Evolutionary conservation across 257 asterid genomes (phyloP), one percentile per base, ranked within the genome.

Genomic region (Solanum dulcamara): DNA sequence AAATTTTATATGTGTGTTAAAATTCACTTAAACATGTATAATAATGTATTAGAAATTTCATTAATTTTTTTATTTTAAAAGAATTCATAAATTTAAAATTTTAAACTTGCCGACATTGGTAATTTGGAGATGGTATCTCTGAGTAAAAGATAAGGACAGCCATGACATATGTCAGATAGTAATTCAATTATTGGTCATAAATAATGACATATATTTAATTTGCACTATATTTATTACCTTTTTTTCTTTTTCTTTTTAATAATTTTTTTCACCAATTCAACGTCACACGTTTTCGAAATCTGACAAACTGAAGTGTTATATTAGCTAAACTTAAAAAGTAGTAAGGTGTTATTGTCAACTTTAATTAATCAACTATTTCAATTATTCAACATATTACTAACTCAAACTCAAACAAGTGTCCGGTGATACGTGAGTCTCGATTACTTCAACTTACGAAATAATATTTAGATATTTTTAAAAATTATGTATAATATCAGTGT

Each of bases 401-500:
- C 70, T 62, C 20, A 62, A 62, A 62, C 4, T 62, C 4, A 62
- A 7, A 11, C 37, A 62, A 62, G 18, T 62, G 70, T 55, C 22
- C 1, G 12, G 12, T 55, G n/a, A n/a, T n/a, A n/a, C n/a, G n/a
- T n/a, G n/a, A n/a, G n/a, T n/a, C n/a, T n/a, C n/a, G n/a, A n/a
- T n/a, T n/a, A n/a, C 26, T 20, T 55, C 0, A 22, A n/a, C 0
- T n/a, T n/a, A 57, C 13, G 20, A 55, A 55, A 22, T 8, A 3
- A 51, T 20, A 51, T 7, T 55, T 8, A 55, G 11, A 20, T 55
- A 20, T 9, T 37, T 37, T 38, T 6, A 0, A 38, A 38, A 37
- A 38, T 7, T 38, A 2, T 38, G 7, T 38, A 38, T 38, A 38
- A 0, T 0, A 0, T 55, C 6, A 1, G 2, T 0, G 3, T 22